Base-by-base conservation (phyloP, 2,329 filamentous ascomycete genomes). In the Pseudogymnoascus sp. region DNA sequence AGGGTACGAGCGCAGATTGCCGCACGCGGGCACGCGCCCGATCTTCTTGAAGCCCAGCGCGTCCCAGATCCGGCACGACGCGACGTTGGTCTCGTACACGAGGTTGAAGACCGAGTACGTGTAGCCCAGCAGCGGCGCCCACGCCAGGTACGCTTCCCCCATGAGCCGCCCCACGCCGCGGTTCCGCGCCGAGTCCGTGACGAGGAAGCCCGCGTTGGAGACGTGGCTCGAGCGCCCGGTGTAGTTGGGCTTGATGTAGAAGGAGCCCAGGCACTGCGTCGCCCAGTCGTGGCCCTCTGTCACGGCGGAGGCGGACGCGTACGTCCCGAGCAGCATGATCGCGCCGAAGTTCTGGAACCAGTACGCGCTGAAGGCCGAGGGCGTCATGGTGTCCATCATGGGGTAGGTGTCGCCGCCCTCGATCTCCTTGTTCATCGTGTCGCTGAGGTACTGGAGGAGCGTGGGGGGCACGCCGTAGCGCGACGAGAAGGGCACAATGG, bases 331-430 rank as follows among this genome's bases (percentile, higher is more conserved):
- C 11, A 90, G 74, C 86, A 90, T 89, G 61, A 90, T 80, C 2
- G 87, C 87, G 58, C 81, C 86, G 69, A 90, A 90, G 68, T 88
- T 87, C 58, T 85, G 84, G 71, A 91, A 90, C 87, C 87, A 91
- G 72, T 89, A 90, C 14, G 81, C 78, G 2, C 82, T 82, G 69
- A 90, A 91, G 38, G 80, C 79, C 6, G 83, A 80, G 2, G 86
- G 72, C 1, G 84, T 75, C 71, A 90, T 80, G 11, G 80, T 77
- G 52, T 87, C 81, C 63, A 84, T 81, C 83, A 89, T 87, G 16
- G 87, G 86, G 72, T 90, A 90, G 1, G 87, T 90, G 69, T 90
- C 86, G 21, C 87, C 87, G 70, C 85, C 85, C 68, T 88, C 85
- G 68, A 90, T 89, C 72, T 90, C 88, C 69, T 83, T 81, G 67